These are phyloP conservation scores for Neurospora sublineolata DNA, from an alignment of 495 filamentous ascomycete genomes.

Conservation along the genomic window DNA sequence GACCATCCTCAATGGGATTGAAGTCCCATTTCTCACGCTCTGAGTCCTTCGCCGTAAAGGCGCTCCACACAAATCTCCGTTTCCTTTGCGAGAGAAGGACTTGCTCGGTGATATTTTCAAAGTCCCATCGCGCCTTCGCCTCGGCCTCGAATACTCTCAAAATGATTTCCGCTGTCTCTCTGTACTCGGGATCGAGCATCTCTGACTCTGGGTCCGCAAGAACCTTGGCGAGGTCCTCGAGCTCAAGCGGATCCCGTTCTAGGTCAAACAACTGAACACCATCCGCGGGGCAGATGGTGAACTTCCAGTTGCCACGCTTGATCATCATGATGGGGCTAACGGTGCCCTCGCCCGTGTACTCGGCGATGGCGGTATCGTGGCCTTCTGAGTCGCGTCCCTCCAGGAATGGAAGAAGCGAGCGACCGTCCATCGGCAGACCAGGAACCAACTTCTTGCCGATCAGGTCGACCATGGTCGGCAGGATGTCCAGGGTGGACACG, in stretches of 20 bases:
- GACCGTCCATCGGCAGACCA: conserved; percentile 65
- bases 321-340: conserved; percentile 87
- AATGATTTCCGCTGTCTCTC: conserved; percentile 31
- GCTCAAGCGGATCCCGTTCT: conserved; percentile 58
- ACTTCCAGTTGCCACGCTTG: conserved; percentile 70
- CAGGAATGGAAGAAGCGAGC: conserved; percentile 60
- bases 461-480: conserved; percentile 75
- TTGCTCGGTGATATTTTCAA: conserved; percentile 54
- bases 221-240: conserved; percentile 52
- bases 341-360: conserved; percentile 85
- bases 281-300: conserved; percentile 68
- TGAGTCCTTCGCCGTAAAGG: conserved; percentile 37
- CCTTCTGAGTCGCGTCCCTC: conserved; percentile 40
- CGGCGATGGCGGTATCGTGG: conserved; percentile 68
- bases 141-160: conserved; percentile 54
- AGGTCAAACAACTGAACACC: conserved; percentile 71
- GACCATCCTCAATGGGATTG: conserved; percentile 59
- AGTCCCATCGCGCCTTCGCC: conserved; percentile 58
- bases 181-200: neutral
- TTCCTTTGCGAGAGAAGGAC: conserved; percentile 62
- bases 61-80: conserved; percentile 60
- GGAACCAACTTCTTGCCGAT: conserved; percentile 51
- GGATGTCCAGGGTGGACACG: conserved; percentile 75
- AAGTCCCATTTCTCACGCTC: conserved; percentile 51
- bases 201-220: conserved; percentile 13